These are phyloP conservation scores for Limonomyces culmigenus DNA, from an alignment of 1,284 basidiomycete genomes.

Conservation along the genomic window DNA sequence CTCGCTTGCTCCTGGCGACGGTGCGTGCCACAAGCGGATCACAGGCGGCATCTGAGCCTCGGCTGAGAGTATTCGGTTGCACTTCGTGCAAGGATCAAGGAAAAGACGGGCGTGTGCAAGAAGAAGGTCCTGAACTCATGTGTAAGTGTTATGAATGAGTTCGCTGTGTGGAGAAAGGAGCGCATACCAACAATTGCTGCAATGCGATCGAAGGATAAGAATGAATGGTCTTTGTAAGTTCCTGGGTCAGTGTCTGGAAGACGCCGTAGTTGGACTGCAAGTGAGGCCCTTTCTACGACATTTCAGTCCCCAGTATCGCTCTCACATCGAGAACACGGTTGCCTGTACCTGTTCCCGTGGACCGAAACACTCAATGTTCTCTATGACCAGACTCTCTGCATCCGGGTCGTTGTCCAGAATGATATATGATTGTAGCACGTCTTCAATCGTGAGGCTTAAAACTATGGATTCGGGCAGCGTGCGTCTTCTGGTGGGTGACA, in stretches of 20 bases:
- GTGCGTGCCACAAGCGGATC: slow-evolving; percentile 35
- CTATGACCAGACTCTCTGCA: slow-evolving; percentile 25
- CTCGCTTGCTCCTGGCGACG: slow-evolving; percentile 4
- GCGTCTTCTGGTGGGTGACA: no score
- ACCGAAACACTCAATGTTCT: slow-evolving; percentile 45
- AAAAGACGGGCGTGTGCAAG: slow-evolving; percentile 42
- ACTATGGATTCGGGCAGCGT: not conserved
- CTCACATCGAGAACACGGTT: not conserved
- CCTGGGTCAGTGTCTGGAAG: slow-evolving; percentile 46
- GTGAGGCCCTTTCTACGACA: slow-evolving; percentile 39
- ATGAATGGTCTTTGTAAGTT: slow-evolving; percentile 40
- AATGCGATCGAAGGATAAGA: slow-evolving; percentile 32
- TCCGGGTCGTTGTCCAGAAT: slow-evolving; percentile 21
- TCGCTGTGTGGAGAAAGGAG: not conserved
- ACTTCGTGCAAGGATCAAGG: slow-evolving; percentile 34
- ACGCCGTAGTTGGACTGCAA: slow-evolving; percentile 48
- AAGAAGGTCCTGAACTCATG: slow-evolving; percentile 20
- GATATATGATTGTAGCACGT: slow-evolving; percentile 43
- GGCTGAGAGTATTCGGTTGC: slow-evolving; percentile 41
- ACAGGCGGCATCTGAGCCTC: slow-evolving; percentile 59
- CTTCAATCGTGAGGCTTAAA: slow-evolving; percentile 36
- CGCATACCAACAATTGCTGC: slow-evolving; percentile 26
- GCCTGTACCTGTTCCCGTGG: slow-evolving; percentile 45
- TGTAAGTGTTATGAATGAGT: slow-evolving; percentile 7
- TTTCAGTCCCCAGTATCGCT: not conserved